A percentile compares a stretch with the other conserved stretches of the same genome.
Evolutionary conservation across 352 stramenopile genomes (phyloP).

Genomic region (Globisporangium sylvaticum): DNA sequence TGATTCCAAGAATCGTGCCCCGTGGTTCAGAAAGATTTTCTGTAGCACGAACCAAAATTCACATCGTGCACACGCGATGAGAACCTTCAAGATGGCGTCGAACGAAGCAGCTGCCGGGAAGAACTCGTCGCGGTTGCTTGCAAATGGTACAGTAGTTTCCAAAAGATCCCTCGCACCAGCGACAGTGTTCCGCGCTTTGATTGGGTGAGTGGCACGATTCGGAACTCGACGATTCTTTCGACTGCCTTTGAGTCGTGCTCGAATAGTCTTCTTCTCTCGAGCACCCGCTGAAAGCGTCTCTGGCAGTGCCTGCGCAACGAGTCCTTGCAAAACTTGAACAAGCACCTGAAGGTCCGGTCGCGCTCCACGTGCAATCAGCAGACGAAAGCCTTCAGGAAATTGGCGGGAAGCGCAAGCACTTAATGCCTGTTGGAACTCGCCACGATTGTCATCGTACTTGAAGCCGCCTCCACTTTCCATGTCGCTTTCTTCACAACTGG

Average conservation of each 20-base stretch:
- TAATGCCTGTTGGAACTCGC: slow-evolving; percentile 44
- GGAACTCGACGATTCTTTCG: too few relatives aligned
- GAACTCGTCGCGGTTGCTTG: slow-evolving; percentile 31
- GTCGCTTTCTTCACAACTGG: slow-evolving; percentile 3
- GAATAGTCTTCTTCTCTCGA: not conserved
- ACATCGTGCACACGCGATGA: slow-evolving; percentile 47
- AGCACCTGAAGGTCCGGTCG: slow-evolving; percentile 33
- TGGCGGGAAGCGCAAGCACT: slow-evolving; percentile 27
- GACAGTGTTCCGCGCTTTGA: slow-evolving; percentile 5
- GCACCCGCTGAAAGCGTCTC: not conserved
- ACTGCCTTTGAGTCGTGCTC: not conserved
- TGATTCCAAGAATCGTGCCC: slow-evolving; percentile 27
- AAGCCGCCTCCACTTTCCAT: slow-evolving; percentile 32
- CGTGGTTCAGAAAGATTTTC: slow-evolving; percentile 34
- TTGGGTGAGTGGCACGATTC: not conserved
- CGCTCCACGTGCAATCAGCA: slow-evolving; percentile 30
- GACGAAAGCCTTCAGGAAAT: slow-evolving; percentile 38
- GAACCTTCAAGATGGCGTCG: slow-evolving; percentile 34
- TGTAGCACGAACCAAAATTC: slow-evolving; percentile 47
- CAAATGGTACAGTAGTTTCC: slow-evolving; percentile 21
- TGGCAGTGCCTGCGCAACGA: slow-evolving; percentile 8
- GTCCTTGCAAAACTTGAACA: slow-evolving; percentile 28
- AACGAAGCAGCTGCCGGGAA: slow-evolving; percentile 35
- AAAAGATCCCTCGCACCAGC: slow-evolving; percentile 23
- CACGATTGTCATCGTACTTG: slow-evolving; percentile 24